Conservation (phyloP, 495 filamentous ascomycete species). For the Penicillium riverlandense region DNA sequence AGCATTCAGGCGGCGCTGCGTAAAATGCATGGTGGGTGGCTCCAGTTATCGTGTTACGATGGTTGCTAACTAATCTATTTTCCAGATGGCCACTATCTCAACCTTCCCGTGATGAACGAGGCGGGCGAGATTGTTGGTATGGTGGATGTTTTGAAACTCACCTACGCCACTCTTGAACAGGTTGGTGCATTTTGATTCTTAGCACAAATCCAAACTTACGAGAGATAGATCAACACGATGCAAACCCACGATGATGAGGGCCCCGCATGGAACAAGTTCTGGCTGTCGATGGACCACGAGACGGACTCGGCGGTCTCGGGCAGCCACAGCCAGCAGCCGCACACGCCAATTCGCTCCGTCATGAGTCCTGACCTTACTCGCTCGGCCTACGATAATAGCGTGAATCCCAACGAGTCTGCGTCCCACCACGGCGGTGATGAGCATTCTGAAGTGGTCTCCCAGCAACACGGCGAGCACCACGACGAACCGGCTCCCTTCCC, state of each 20-base stretch:
- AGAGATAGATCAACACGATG: constrained; percentile 63
- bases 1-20: constrained; percentile 94
- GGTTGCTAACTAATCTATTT: constrained; percentile 8
- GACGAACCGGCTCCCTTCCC: constrained; percentile 74
- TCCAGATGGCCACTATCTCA: constrained; percentile 93
- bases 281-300: constrained; percentile 93
- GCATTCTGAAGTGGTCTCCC: constrained; percentile 53
- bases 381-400: constrained; percentile 62
- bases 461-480: constrained; percentile 39
- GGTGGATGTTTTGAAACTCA: constrained; percentile 97
- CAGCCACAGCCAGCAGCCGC: constrained; percentile 59
- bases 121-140: constrained; percentile 96
- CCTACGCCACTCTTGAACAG: constrained; percentile 96
- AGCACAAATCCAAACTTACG: not conserved
- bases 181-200: constrained; percentile 39
- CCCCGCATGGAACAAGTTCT: constrained; percentile 99
- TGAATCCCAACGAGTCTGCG: constrained; percentile 88
- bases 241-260: constrained; percentile 80
- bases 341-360: constrained; percentile 56
- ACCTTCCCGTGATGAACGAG: constrained; percentile 97
- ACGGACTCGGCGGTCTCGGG: constrained; percentile 96
- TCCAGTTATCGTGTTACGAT: not conserved
- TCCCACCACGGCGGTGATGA: constrained; percentile 83
- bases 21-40: constrained; percentile 90
- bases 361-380: constrained; percentile 72